Evolutionary conservation across 176 grass and related monocot genomes (phyloP), one percentile per base, ranked within the genome.

Genomic region (Aechmea fasciata): DNA sequence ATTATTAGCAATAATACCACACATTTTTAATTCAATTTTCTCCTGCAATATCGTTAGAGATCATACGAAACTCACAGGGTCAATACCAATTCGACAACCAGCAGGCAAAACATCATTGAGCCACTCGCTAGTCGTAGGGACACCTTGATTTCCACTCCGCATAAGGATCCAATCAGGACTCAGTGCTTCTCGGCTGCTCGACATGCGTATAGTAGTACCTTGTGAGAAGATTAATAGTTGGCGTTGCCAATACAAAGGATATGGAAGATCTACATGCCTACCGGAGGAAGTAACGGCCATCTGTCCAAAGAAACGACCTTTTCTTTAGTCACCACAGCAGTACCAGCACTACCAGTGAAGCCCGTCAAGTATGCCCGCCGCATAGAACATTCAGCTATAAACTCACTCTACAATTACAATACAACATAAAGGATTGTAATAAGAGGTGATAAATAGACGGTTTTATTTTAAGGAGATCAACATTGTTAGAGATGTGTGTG

Each of bases 221-320:
- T 11, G 48, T 49, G 25, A 64, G 20, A 53, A 76, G 3, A 65
- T 11, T 11, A 67, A 66, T 1, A 51, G 15, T 67, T 71, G 19
- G 64, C 57, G 0, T 55, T 19, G 15, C 26, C 13, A 63, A 67
- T 51, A 41, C n/a, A 59, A 59, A 17, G 13, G 54, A 14, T 59
- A 41, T 59, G 19, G 19, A 59, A 19, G 5, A 59, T 20, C 54
- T 19, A 17, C 5, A 52, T 33, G 11, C 49, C 5, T 78, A 96
- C 92, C 92, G 92, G 13, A 96, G 85, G 73, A 96, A 96, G 80
- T 96, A 96, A 1, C 92, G 86, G 11, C 92, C 92, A 88, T 96
- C 92, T 20, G 92, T 96, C 92, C 92, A 96, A n/a, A 96, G 77
- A 69, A 69, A 85, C 88, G 48, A 88, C 92, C 64, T 85, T 89